phyloP scores from a whole-genome alignment of 192 early-diverging fungal genomes.

The Paraglomus occultum region DNA sequence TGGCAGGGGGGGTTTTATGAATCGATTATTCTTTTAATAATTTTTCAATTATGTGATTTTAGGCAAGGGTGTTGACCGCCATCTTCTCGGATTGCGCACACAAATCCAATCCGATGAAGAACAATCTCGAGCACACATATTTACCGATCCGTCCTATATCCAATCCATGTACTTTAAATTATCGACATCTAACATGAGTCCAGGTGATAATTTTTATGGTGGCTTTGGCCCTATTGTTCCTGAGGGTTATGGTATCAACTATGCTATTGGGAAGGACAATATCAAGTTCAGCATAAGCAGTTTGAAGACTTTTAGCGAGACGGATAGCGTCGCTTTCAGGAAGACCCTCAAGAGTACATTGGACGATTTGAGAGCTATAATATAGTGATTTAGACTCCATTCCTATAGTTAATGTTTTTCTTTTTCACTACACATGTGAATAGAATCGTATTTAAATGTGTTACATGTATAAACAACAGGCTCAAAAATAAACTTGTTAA shows the following conservation, averaged over 20 bases:
- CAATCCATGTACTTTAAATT: constrained; percentile 77
- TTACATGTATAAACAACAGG: too few relatives aligned
- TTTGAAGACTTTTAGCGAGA: constrained; percentile 44
- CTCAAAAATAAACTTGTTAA: too few relatives aligned
- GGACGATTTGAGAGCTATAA: constrained; percentile 52
- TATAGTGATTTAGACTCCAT: too few relatives aligned
- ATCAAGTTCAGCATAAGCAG: constrained; percentile 73
- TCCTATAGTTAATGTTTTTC: not conserved
- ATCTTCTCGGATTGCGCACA: constrained; percentile 79
- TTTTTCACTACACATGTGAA: too few relatives aligned
- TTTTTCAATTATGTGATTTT: constrained; percentile 12
- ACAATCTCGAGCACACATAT: constrained; percentile 61
- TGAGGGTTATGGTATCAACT: constrained; percentile 89
- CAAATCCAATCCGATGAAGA: constrained; percentile 66
- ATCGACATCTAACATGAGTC: constrained; percentile 80
- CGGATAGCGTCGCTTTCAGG: constrained; percentile 56
- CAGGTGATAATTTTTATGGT: constrained; percentile 66
- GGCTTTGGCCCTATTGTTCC: constrained; percentile 85
- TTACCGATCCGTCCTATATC: constrained; percentile 78
- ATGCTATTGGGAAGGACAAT: constrained; percentile 61
- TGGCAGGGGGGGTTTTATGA: not conserved
- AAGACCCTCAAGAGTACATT: constrained; percentile 58
- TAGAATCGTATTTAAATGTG: too few relatives aligned
- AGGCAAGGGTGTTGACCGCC: constrained; percentile 86
- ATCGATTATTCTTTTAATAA: not conserved